These are phyloP conservation scores for Amaranthus palmeri DNA, from an alignment of 148 eudicot genomes.

Conservation along the genomic window DNA sequence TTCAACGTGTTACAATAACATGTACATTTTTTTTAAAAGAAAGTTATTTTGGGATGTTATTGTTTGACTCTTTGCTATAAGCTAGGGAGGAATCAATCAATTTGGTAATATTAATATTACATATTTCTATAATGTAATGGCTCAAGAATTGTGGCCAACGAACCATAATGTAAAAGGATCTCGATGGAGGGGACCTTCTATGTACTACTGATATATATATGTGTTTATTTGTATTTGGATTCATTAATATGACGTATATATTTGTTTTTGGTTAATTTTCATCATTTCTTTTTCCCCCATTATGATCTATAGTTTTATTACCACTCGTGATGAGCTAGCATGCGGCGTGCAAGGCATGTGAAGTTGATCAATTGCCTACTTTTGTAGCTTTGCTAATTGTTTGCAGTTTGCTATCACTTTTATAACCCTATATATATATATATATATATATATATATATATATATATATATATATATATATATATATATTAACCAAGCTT, in stretches of 20 bases:
- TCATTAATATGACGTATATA: slow-evolving; percentile 22
- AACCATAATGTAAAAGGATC: slow-evolving; percentile 17
- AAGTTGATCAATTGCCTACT: neutral
- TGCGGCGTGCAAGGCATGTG: slow-evolving; percentile 23
- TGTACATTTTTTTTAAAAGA: slow-evolving; percentile 1
- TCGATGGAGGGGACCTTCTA: slow-evolving; percentile 16
- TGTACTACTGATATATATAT: slow-evolving; percentile 10
- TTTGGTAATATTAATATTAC: no score
- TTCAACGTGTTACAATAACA: slow-evolving; percentile 7
- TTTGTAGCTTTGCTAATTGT: slow-evolving; percentile 20
- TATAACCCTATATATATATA: neutral
- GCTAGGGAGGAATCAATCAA: neutral
- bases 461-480: no score
- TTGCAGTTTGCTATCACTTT: neutral
- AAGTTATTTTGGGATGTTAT: neutral
- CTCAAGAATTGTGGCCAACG: slow-evolving; percentile 7
- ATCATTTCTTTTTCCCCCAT: neutral
- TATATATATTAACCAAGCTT: no score
- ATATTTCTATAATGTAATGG: neutral
- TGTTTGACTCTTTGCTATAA: slow-evolving; percentile 2
- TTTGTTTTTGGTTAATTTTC: slow-evolving; percentile 2
- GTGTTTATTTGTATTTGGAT: slow-evolving; percentile 21
- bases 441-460: no score
- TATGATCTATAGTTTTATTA: neutral
- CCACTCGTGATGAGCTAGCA: neutral